Evolutionary conservation across 495 filamentous ascomycete genomes (phyloP).

Genomic region (Neurospora sp.): DNA sequence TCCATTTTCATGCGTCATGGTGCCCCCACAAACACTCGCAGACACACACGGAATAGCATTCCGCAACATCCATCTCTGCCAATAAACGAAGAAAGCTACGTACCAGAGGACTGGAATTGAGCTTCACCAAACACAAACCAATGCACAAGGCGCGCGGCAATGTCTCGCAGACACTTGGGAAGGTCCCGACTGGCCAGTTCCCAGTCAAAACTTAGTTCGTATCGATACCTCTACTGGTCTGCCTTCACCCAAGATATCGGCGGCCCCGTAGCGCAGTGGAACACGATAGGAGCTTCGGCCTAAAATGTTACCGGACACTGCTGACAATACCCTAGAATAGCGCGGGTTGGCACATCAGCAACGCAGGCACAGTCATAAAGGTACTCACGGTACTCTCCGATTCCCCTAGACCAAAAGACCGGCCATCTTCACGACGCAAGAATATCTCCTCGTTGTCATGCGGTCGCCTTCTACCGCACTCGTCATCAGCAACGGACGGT

Average conservation of each 20-base stretch:
- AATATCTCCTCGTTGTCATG: neutral
- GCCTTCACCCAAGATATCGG: neutral
- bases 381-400: neutral
- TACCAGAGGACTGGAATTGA: neutral
- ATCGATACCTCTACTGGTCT: neutral
- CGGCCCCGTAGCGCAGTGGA: neutral
- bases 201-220: neutral
- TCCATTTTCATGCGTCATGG: neutral
- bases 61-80: neutral
- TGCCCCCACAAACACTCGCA: neutral
- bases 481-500: neutral
- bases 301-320: neutral
- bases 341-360: neutral
- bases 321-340: neutral
- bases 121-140: neutral
- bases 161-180: neutral
- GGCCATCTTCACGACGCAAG: neutral
- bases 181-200: neutral
- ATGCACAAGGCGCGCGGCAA: neutral
- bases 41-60: neutral
- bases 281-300: neutral
- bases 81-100: neutral
- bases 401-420: neutral
- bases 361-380: neutral
- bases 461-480: neutral